phyloP scores from a whole-genome alignment of 179 eudicot genomes.

The Beta lomatogona region DNA sequence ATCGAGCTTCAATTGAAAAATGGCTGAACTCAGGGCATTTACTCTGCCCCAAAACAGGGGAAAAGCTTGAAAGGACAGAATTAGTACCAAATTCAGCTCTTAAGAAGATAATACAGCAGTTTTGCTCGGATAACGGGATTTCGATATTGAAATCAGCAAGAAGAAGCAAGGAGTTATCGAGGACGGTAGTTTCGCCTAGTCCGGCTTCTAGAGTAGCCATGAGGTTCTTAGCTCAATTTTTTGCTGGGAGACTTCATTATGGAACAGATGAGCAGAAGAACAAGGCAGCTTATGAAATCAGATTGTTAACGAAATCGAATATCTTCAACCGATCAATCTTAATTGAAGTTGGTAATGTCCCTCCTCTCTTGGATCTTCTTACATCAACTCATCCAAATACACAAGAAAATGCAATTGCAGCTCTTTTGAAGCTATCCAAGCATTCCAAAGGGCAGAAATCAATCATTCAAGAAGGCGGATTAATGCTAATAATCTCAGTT shows the following conservation, averaged over 20 bases:
- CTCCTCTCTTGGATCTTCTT: slow-evolving; percentile 59
- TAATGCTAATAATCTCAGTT: slow-evolving; percentile 43
- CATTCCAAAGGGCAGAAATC: slow-evolving; percentile 58
- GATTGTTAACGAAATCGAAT: slow-evolving; percentile 66
- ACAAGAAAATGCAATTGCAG: slow-evolving; percentile 79
- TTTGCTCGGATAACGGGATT: slow-evolving; percentile 65
- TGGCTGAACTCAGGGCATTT: slow-evolving; percentile 77
- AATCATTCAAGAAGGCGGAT: slow-evolving; percentile 63
- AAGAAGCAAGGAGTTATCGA: slow-evolving; percentile 46
- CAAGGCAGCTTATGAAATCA: slow-evolving; percentile 71
- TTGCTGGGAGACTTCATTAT: slow-evolving; percentile 46
- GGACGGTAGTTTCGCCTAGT: slow-evolving; percentile 39
- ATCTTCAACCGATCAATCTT: slow-evolving; percentile 54
- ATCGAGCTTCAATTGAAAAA: slow-evolving; percentile 67
- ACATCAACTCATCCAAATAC: slow-evolving; percentile 42
- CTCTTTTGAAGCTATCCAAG: slow-evolving; percentile 74
- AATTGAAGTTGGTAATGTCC: slow-evolving; percentile 57
- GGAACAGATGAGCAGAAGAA: slow-evolving; percentile 62
- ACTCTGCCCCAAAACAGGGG: slow-evolving; percentile 86
- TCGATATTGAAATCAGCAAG: slow-evolving; percentile 48
- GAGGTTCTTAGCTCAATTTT: slow-evolving; percentile 51
- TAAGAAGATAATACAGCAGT: slow-evolving; percentile 59
- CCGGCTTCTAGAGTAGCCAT: slow-evolving; percentile 47
- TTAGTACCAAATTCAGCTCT: slow-evolving; percentile 70
- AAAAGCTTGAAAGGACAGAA: slow-evolving; percentile 50